Evolutionary conservation across 768 basidiomycete species (phyloP), one percentile per base, ranked within the genome.

Genomic region (Trametes meyenii): DNA sequence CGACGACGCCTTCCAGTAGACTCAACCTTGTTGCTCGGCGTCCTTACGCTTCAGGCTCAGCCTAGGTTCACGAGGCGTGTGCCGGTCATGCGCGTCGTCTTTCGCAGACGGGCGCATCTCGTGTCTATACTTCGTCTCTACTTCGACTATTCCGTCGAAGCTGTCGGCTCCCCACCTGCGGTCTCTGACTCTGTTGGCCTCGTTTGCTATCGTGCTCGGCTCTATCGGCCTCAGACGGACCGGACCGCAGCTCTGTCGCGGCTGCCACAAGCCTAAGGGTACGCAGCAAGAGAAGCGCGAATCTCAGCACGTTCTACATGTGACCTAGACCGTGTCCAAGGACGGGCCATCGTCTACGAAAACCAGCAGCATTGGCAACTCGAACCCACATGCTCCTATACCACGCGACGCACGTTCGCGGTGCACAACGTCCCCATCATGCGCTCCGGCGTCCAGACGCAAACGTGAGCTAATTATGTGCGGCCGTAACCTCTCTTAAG

Each of bases 341-440:
- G 35, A 2, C 39, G 40, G 19, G 24, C 16, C 54, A 33, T 36
- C 23, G 29, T 50, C 21, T 23, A 42, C 39, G 29, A n/a, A 44
- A 16, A 36, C 14, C 29, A 33, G 23, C 19, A 23, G 13, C 39
- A 42, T 19, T n/a, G 26, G 4, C 53, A 36, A 44, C 26, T 23
- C 48, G 23, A 14, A 40, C 49, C 29, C 40, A 42, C 19, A n/a
- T 24, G 26, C 2, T 50, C 11, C 42, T 54, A n/a, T 21, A 33
- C 39, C 53, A 55, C 23, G 42, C 58, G 49, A 60, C 62, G 58
- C 62, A 64, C 62, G 62, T 64, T 64, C 54, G 58, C 44, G 16
- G 38, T 39, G 53, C 50, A 45, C 43, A 33, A 38, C 40, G 33
- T 17, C 43, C 48, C 45, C 57, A 55, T 44, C 58, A 48, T 23